phyloP scores from a whole-genome alignment of 1,284 basidiomycete species.

The Irpex sp. region DNA sequence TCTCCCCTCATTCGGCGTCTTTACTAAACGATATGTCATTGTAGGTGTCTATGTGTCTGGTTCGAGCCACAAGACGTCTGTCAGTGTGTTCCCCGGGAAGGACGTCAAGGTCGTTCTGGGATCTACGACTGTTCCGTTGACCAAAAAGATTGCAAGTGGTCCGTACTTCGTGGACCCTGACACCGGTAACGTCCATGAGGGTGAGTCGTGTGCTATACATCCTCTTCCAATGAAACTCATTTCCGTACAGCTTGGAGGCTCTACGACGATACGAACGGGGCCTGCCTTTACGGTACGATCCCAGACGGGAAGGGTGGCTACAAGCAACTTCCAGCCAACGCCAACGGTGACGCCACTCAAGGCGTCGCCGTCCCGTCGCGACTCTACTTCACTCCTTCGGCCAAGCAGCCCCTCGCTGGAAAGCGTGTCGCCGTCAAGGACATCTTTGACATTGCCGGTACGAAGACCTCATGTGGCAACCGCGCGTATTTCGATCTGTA shows the following conservation, averaged over 20 bases:
- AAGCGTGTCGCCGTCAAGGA: conserved; percentile 30
- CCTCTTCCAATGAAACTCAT: neutral
- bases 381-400: conserved; percentile 27
- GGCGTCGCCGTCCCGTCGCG: conserved; percentile 29
- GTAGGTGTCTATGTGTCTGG: conserved; percentile 22
- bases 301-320: conserved; percentile 23
- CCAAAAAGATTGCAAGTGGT: conserved; percentile 19
- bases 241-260: conserved; percentile 20
- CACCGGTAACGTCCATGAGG: conserved; percentile 25
- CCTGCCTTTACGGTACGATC: conserved; percentile 28
- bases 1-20: too few relatives aligned
- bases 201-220: conserved; percentile 8
- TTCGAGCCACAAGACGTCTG: conserved; percentile 12
- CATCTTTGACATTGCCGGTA: conserved; percentile 29
- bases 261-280: conserved; percentile 28
- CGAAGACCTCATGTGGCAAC: conserved; percentile 30
- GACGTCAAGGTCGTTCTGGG: conserved; percentile 19
- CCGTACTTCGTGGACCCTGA: conserved; percentile 26
- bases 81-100: conserved; percentile 10
- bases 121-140: conserved; percentile 17
- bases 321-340: conserved; percentile 22
- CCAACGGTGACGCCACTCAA: conserved; percentile 25
- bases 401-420: conserved; percentile 28
- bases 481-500: conserved; percentile 29
- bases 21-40: neutral